Evolutionary conservation across 164 flowering plant genomes (phyloP), one percentile per base, ranked within the genome.

Genomic region (Magnolia changhungtana): DNA sequence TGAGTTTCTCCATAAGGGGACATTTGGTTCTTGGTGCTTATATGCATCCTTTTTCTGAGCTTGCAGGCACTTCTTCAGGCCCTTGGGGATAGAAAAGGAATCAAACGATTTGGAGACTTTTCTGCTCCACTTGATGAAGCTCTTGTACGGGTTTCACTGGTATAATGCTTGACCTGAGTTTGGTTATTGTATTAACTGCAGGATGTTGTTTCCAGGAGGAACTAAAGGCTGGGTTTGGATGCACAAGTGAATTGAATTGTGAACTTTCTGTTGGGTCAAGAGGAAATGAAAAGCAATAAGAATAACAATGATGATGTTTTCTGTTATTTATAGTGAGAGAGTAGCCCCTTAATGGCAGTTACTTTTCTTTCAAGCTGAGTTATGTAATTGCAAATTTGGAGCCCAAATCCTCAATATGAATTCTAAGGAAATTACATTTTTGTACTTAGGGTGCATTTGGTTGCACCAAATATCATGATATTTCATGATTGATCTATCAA

Each of bases 101-200:
- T 94, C 69, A 86, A 91, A 76, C 88, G 98, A 67, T 94, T 96
- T 87, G 99, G 99, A 21, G 94, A 96, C 83, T 96, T 94, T 78
- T 86, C 98, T 16, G 99, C 98, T 79, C 99, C 99, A 58, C 92
- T 94, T 50, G 99, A 96, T 84, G 98, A 96, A 86, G 94, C 99
- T 67, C 80, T 92, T 31, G 80, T 96, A 74, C 98, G 94, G 79
- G 99, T 96, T 80, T 71, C 92, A 58, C 84, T 96, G 98, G 99
- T 94, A 87, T 16, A 16, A 55, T 11, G 61, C 18, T 76, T 79
- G 24, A 78, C 9, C 18, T 50, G 51, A 16, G 11, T 74, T 20
- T 24, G 49, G 7, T 8, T 8, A 0, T 69, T 19, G 10, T 9
- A 55, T 16, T 16, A 55, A 10, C 4, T 10, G 61, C 61, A 55